These are phyloP conservation scores for Leptosphaerulina australis DNA, from an alignment of 2,329 filamentous ascomycete genomes.

Conservation along the genomic window DNA sequence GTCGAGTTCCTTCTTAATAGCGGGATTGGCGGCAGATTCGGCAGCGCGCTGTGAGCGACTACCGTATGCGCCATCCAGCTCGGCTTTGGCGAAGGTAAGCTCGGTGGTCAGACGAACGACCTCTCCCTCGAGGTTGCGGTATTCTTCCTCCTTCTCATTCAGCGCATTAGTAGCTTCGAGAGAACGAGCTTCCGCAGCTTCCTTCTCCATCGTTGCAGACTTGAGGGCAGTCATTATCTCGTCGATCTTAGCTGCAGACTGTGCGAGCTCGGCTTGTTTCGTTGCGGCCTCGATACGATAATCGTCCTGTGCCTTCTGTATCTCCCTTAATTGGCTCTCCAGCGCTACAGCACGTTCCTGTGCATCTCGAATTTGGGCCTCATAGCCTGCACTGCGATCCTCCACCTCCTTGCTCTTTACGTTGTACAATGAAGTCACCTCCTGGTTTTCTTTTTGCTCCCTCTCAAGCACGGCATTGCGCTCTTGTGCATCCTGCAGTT, in stretches of 20 bases:
- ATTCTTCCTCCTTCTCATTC: conserved; percentile 45
- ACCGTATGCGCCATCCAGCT: conserved; percentile 94
- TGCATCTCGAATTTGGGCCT: conserved; percentile 41
- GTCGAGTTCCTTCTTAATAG: conserved; percentile 65
- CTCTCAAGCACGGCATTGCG: conserved; percentile 37
- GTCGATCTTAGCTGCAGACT: conserved; percentile 42
- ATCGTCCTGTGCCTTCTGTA: conserved; percentile 40
- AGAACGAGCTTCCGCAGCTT: conserved; percentile 41
- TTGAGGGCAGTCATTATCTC: conserved; percentile 34
- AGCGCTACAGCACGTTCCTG: conserved; percentile 43
- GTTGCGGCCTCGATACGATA: conserved; percentile 43
- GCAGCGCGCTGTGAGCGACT: conserved; percentile 70
- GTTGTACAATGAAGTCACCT: conserved; percentile 30
- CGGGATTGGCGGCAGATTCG: conserved; percentile 64
- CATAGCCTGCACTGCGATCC: conserved; percentile 36
- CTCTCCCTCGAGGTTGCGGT: conserved; percentile 61
- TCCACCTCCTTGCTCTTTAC: conserved; percentile 29
- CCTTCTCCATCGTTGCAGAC: conserved; percentile 37
- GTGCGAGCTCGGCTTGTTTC: conserved; percentile 45
- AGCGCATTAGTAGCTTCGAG: conserved; percentile 37
- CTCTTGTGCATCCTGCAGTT: conserved; percentile 36
- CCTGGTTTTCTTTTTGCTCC: conserved; percentile 40
- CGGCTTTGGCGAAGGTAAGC: conserved; percentile 86
- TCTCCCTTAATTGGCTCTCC: conserved; percentile 41
- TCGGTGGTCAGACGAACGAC: conserved; percentile 73